Percentiles rank a stretch among this genome's conserved stretches.
Conservation (phyloP, 2,329 filamentous ascomycete genomes). For the Rhexocercosporidium sp. region DNA sequence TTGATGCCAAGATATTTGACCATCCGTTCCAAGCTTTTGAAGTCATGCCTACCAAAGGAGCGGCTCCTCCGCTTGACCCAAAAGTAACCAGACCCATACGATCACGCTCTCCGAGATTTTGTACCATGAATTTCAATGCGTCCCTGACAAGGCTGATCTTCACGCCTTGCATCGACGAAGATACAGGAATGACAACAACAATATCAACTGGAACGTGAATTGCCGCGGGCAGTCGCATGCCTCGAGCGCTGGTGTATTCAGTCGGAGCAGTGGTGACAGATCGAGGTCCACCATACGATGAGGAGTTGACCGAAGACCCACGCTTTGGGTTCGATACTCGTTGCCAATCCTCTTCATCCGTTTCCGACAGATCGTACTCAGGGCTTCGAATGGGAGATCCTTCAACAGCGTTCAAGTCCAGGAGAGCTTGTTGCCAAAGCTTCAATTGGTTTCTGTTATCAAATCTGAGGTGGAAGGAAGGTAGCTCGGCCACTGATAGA, state of each 20-base stretch:
- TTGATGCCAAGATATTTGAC: slow-evolving; percentile 83
- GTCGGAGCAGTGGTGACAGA: slow-evolving; percentile 89
- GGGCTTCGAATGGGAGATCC: slow-evolving; percentile 66
- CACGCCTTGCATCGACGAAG: slow-evolving; percentile 98
- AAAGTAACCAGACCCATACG: slow-evolving; percentile 98
- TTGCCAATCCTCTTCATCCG: slow-evolving; percentile 89
- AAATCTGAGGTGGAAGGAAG: slow-evolving; percentile 92
- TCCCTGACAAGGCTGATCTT: slow-evolving; percentile 96
- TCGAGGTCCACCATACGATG: slow-evolving; percentile 78
- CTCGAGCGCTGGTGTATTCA: slow-evolving; percentile 78
- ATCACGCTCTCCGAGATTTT: slow-evolving; percentile 87
- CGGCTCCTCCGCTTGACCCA: slow-evolving; percentile 89
- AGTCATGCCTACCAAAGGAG: slow-evolving; percentile 97
- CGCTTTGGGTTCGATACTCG: slow-evolving; percentile 64
- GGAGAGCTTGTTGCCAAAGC: slow-evolving; percentile 85
- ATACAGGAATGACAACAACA: slow-evolving; percentile 95
- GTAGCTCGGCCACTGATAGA: slow-evolving; percentile 88
- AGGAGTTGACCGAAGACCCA: slow-evolving; percentile 81
- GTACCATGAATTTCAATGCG: slow-evolving; percentile 88
- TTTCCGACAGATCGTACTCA: slow-evolving; percentile 84
- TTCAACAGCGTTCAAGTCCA: slow-evolving; percentile 80
- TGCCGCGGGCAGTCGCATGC: slow-evolving; percentile 42
- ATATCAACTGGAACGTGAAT: slow-evolving; percentile 93
- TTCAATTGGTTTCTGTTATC: slow-evolving; percentile 83
- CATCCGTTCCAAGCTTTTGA: slow-evolving; percentile 93